These are phyloP conservation scores for Protomyces macrosporus DNA, from an alignment of 1,139 yeast species.

Conservation along the genomic window DNA sequence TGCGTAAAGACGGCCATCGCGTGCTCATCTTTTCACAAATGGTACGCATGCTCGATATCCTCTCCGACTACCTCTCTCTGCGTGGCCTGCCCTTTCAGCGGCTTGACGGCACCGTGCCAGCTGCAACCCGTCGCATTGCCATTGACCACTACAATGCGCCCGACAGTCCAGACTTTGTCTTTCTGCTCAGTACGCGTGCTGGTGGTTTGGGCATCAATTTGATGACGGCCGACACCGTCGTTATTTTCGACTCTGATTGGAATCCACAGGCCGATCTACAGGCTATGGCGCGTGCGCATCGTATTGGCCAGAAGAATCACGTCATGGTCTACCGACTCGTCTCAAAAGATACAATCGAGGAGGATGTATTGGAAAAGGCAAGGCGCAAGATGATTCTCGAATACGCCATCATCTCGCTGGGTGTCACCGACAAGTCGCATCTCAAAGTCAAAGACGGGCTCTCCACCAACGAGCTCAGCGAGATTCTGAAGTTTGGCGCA, in stretches of 20 bases:
- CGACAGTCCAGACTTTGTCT: constrained; percentile 86
- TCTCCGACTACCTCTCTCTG: constrained; percentile 86
- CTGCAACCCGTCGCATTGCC: constrained; percentile 85
- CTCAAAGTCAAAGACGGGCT: constrained; percentile 61
- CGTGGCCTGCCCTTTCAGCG: constrained; percentile 91
- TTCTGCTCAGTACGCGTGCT: constrained; percentile 88
- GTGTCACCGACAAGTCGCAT: constrained; percentile 68
- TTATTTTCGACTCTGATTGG: constrained; percentile 98
- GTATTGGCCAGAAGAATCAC: constrained; percentile 92
- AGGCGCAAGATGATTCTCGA: constrained; percentile 96
- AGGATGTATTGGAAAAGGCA: constrained; percentile 92
- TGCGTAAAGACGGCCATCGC: constrained; percentile 90
- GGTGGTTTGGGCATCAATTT: constrained; percentile 97
- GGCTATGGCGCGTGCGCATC: constrained; percentile 99
- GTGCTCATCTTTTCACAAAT: constrained; percentile 92
- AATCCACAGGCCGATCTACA: constrained; percentile 97
- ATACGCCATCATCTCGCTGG: constrained; percentile 92
- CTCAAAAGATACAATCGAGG: constrained; percentile 95
- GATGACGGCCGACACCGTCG: constrained; percentile 98
- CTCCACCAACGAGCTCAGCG: constrained; percentile 75
- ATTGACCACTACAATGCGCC: constrained; percentile 96
- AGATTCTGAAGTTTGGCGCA: constrained; percentile 95
- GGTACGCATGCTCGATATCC: constrained; percentile 88
- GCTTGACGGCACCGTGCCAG: constrained; percentile 93
- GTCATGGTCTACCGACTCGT: constrained; percentile 96